Conservation (phyloP, 495 filamentous ascomycete genomes). For the Aspergillus sclerotioniger region DNA sequence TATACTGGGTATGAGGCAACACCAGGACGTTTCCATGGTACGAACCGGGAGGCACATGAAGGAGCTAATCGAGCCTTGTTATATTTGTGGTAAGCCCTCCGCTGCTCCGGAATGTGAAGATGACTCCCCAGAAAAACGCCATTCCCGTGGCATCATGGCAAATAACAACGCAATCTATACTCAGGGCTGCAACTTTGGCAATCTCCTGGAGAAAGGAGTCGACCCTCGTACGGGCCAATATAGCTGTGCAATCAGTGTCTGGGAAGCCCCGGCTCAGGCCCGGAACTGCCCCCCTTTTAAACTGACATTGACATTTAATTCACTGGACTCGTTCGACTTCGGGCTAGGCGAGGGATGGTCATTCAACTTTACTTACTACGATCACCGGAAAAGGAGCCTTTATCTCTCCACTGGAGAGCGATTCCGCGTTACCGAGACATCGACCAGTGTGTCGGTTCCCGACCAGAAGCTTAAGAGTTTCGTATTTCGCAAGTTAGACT, state of each 20-base stretch:
- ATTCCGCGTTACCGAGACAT: too few relatives aligned
- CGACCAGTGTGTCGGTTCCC: not conserved
- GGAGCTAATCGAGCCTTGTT: too few relatives aligned
- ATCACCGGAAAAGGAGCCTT: not conserved
- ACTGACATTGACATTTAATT: slow-evolving; percentile 1
- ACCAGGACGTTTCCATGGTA: too few relatives aligned
- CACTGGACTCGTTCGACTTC: not conserved
- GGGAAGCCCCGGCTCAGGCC: not conserved
- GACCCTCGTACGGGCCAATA: slow-evolving; percentile 17
- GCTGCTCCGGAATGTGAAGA: too few relatives aligned
- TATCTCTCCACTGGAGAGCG: too few relatives aligned
- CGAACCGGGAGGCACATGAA: too few relatives aligned
- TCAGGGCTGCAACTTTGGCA: slow-evolving; percentile 10
- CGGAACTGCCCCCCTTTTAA: slow-evolving; percentile 11
- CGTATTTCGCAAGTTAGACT: too few relatives aligned
- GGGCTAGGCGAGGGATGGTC: slow-evolving; percentile 11
- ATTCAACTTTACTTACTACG: slow-evolving; percentile 7
- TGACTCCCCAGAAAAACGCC: too few relatives aligned
- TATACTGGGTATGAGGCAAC: too few relatives aligned
- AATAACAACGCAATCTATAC: not conserved
- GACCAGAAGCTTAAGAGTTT: slow-evolving; percentile 15
- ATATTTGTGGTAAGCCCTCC: too few relatives aligned
- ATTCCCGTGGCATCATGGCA: too few relatives aligned
- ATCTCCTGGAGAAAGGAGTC: slow-evolving; percentile 9
- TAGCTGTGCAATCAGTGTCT: slow-evolving; percentile 7